Evolutionary conservation across 805 yeast species (phyloP), one percentile per base, ranked within the genome.

Genomic region (Lipomyces sp.): DNA sequence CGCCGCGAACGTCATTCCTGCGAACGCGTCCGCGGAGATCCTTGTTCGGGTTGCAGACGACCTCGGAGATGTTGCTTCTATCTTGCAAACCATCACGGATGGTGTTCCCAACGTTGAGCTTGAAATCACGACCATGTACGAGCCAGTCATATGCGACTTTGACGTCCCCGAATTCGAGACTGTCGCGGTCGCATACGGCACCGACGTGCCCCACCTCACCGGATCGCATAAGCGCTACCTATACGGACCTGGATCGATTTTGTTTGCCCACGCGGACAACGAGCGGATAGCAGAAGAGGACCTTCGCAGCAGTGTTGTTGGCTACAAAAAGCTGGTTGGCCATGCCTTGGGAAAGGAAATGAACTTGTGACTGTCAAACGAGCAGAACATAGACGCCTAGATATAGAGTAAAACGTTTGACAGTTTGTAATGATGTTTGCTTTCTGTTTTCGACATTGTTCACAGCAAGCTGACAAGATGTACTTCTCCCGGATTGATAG

Each of bases 1-100:
- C 2, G 90, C 88, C 26, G 70, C 75, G 7, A 83, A 83, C 64
- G 86, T 83, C 24, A 67, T 83, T 8, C 83, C 89, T 2, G 82
- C 83, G 1, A 56, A 64, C 22, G 84, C 85, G 0, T 57, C 61
- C 7, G 83, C 84, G 18, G 60, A 67, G 1, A 61, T 77, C 2
- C 61, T 78, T 16, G 69, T 82, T 53, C 72, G 90, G 63, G 77
- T 81, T 2, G 79, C 87, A 2, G 74, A 68, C 8, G 74, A 74
- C 37, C 56, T 72, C 1, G 71, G 69, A 1, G 63, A 61, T 19
- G 73, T 81, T 3, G 65, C 63, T 22, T 51, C 65, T 6, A 53
- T 67, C 19, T 69, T 81, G 8, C 55, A 66, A 5, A 66, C 65
- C 0, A 68, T 71, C 14, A 65, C 73, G 3, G 71, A 64, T 10